Evolutionary conservation across 2,329 filamentous ascomycete genomes (phyloP).

Genomic region (Fusarium keratoplasticum): DNA sequence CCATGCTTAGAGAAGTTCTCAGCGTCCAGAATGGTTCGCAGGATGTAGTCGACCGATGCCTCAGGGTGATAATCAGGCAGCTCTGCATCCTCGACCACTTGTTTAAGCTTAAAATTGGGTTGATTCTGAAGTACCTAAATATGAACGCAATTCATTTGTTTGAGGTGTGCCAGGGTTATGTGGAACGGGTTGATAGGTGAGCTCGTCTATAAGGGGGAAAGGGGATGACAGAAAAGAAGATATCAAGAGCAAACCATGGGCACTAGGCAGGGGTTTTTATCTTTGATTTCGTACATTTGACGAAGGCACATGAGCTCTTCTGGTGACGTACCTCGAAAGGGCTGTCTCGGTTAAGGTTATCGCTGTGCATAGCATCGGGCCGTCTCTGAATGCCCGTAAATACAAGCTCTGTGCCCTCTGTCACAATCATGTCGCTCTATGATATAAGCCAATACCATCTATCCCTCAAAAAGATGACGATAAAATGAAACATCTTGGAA

Average conservation of each 20-base stretch:
- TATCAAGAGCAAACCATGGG: background rate
- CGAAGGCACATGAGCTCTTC: background rate
- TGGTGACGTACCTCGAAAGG: background rate
- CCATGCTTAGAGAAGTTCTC: background rate
- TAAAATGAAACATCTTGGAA: background rate
- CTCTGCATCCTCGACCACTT: background rate
- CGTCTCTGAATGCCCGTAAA: background rate
- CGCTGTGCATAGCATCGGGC: background rate
- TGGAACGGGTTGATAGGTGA: background rate
- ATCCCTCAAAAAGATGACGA: background rate
- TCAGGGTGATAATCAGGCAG: background rate
- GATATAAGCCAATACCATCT: background rate
- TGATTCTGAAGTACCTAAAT: background rate
- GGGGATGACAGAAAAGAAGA: background rate
- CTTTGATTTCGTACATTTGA: background rate
- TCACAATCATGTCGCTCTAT: background rate
- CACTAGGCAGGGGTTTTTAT: background rate
- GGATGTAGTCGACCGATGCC: background rate
- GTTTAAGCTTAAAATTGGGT: background rate
- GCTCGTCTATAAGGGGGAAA: background rate
- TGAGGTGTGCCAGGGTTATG: background rate
- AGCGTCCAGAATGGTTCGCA: background rate
- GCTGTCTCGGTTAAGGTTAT: background rate
- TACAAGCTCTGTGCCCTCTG: background rate
- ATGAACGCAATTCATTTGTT: background rate